These are phyloP conservation scores for Epicoccum nigrum DNA, from an alignment of 2,329 filamentous ascomycete species.

Conservation along the genomic window DNA sequence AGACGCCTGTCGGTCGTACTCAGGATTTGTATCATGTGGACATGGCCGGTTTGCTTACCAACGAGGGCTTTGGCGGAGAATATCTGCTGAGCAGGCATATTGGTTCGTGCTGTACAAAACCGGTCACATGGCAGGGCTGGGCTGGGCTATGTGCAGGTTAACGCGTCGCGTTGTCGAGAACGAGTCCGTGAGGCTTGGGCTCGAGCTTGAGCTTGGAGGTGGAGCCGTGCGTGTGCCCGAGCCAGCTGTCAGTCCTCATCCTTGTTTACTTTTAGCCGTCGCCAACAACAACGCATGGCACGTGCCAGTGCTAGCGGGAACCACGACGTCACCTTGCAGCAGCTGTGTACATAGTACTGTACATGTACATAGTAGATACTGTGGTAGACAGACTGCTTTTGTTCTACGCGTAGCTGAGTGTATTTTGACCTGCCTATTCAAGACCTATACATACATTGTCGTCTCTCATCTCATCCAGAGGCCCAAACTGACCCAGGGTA, in stretches of 20 bases:
- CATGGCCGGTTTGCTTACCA: constrained; percentile 5
- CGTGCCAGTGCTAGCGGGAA: constrained; percentile 1
- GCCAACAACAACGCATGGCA: constrained; percentile 12
- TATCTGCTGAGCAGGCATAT: constrained; percentile 38
- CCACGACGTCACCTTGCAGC: constrained; percentile 13
- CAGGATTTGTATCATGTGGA: background rate
- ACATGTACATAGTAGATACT: too few relatives aligned
- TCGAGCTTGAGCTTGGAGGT: constrained; percentile 3
- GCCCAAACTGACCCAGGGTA: constrained; percentile 27
- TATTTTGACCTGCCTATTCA: constrained; percentile 12
- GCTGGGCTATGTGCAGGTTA: background rate
- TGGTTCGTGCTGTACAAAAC: constrained; percentile 2
- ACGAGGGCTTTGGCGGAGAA: constrained; percentile 43
- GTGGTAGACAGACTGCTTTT: background rate
- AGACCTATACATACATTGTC: constrained; percentile 14
- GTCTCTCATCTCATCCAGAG: constrained; percentile 7
- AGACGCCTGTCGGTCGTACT: constrained; percentile 26
- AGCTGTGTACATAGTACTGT: too few relatives aligned
- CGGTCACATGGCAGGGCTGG: constrained; percentile 8
- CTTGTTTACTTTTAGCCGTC: constrained; percentile 16
- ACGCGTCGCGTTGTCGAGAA: constrained; percentile 8
- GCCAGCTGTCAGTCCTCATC: constrained; percentile 4
- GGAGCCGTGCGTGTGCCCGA: constrained; percentile 7
- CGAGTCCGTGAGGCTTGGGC: constrained; percentile 12
- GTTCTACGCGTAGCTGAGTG: constrained; percentile 9